A percentile compares a stretch with the other conserved stretches of the same genome.
Evolutionary conservation across 148 eudicot genomes (phyloP).

Genomic region (Euryodendron excelsum): DNA sequence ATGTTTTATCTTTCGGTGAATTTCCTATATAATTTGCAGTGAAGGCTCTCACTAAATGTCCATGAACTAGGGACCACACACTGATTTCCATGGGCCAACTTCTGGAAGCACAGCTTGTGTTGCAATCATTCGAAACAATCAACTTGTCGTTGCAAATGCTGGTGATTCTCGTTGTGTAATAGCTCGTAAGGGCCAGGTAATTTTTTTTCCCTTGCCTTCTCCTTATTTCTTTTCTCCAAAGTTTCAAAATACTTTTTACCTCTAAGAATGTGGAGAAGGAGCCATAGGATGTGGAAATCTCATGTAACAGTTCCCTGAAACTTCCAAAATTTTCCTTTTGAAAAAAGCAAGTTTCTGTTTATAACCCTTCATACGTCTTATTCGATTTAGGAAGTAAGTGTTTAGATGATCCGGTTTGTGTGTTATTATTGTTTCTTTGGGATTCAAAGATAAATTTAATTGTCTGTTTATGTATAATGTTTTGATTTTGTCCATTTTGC

Average conservation of each 20-base stretch:
- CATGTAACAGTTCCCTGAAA: no score
- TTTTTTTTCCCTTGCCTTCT: not conserved
- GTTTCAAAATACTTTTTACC: not conserved
- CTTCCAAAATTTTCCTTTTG: no score
- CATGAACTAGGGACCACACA: constrained; percentile 39
- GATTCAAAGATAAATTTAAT: not conserved
- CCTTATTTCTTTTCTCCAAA: not conserved
- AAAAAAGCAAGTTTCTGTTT: not conserved
- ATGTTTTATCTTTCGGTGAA: not conserved
- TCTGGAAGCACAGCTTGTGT: constrained; percentile 83
- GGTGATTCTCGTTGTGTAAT: constrained; percentile 92
- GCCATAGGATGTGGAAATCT: no score
- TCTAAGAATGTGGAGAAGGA: no score
- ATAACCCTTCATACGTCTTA: not conserved
- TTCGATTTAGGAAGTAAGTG: no score
- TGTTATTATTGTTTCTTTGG: not conserved
- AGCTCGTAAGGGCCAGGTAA: constrained; percentile 70
- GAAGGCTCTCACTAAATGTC: not conserved
- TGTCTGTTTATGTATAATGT: not conserved
- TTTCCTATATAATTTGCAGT: not conserved
- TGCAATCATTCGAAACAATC: constrained; percentile 50
- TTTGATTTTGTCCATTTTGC: not conserved
- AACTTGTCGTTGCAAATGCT: constrained; percentile 75
- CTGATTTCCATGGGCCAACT: constrained; percentile 50
- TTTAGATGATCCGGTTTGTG: not conserved